These are phyloP conservation scores for Diddensiella caesifluorescens DNA, from an alignment of 805 yeast species.

Conservation along the genomic window DNA sequence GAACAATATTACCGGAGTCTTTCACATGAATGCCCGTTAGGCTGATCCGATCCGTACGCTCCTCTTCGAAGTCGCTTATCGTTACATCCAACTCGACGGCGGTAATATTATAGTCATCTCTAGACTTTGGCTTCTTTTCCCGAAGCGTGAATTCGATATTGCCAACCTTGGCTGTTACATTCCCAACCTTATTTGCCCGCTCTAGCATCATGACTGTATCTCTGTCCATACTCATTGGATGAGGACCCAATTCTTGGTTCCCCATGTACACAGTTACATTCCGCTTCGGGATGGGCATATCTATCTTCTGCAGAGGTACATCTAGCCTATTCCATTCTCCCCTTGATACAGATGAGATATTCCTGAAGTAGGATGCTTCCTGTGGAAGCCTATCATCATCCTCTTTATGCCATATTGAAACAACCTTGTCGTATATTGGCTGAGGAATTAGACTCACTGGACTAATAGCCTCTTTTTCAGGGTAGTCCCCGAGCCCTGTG, in stretches of 20 bases:
- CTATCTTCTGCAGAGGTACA: conserved; percentile 27
- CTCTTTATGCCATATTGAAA: conserved; percentile 13
- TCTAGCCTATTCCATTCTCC: conserved; percentile 46
- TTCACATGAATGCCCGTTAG: conserved; percentile 34
- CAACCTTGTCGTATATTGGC: conserved; percentile 13
- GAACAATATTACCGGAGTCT: conserved; percentile 30
- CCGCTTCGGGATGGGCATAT: conserved; percentile 17
- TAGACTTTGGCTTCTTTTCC: conserved; percentile 3
- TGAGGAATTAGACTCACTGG: conserved; percentile 17
- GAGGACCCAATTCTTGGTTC: background rate
- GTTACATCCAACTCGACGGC: conserved; percentile 13
- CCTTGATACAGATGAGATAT: conserved; percentile 36
- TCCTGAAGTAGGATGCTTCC: conserved; percentile 18
- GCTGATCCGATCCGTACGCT: conserved; percentile 21
- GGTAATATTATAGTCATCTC: conserved; percentile 10
- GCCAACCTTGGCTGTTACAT: conserved; percentile 15
- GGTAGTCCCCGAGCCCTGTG: conserved; percentile 68
- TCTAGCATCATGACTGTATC: no score
- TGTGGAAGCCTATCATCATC: conserved; percentile 1
- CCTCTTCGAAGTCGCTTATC: conserved; percentile 20
- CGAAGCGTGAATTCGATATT: conserved; percentile 11
- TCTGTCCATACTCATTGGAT: no score
- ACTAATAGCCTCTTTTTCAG: conserved; percentile 43
- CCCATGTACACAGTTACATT: background rate
- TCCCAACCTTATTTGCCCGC: conserved; percentile 12